These are phyloP conservation scores for Trifolium pratense DNA, from an alignment of 306 rosid genomes.

Conservation along the genomic window DNA sequence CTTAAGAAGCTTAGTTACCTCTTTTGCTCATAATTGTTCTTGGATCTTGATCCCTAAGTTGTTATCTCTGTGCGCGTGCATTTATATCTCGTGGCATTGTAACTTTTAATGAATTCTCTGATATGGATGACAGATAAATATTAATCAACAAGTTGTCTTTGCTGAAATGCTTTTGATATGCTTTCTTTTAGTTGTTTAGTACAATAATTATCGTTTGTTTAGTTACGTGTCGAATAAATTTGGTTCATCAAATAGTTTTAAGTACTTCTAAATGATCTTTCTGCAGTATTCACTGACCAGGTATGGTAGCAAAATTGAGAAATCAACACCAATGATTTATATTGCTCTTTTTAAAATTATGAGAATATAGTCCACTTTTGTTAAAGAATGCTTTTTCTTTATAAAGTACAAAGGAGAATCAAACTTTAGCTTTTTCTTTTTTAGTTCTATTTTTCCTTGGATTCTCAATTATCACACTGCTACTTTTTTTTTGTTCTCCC, in stretches of 20 bases:
- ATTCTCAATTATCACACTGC: constrained; percentile 60
- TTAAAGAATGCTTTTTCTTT: constrained; percentile 49
- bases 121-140: constrained; percentile 26
- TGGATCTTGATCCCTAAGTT: constrained; percentile 10
- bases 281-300: constrained; percentile 44
- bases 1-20: not conserved
- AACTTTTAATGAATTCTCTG: constrained; percentile 18
- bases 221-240: constrained; percentile 31
- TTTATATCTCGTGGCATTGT: constrained; percentile 14
- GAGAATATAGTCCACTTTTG: constrained; percentile 46
- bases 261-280: constrained; percentile 33
- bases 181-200: constrained; percentile 42
- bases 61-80: not conserved
- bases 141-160: constrained; percentile 32
- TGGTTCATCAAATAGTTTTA: constrained; percentile 39
- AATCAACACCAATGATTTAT: constrained; percentile 45
- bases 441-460: constrained; percentile 59
- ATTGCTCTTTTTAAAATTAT: constrained; percentile 34
- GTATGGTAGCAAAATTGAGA: constrained; percentile 36
- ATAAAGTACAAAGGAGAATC: constrained; percentile 49
- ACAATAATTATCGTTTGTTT: constrained; percentile 20
- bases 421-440: constrained; percentile 71
- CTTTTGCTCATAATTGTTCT: constrained; percentile 14
- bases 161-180: constrained; percentile 18
- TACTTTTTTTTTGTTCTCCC: constrained; percentile 12